Evolutionary conservation across 1,139 yeast genomes (phyloP), one percentile per base, ranked within the genome.

Genomic region (Trichomonascaceae sp.): DNA sequence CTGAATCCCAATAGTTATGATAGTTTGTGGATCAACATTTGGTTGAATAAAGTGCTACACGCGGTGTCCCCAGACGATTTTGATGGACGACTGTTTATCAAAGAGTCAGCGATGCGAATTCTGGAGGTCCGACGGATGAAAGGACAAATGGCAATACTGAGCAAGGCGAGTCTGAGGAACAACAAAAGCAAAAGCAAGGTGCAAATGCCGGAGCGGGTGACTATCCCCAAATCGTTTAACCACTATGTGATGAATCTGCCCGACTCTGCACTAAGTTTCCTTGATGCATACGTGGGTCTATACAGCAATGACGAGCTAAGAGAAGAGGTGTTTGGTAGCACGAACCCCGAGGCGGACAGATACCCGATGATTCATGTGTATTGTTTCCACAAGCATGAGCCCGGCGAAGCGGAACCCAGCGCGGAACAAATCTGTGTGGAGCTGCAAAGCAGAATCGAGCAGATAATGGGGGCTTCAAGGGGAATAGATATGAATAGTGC

Each of bases 221-320:
- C 40, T 4, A 50, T 85, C 3, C 97, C 97, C 1, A 58, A 57
- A 22, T 69, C 63, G 44, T 67, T 73, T 43, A 59, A 71, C 29
- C 85, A 87, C 51, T 92, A 74, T 50, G 94, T 85, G 8, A 89
- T 92, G 98, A 92, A 92, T 53, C 65, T 92, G 37, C 99, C 99
- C 2, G 98, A 84, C 50, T 69, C 85, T 28, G 97, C 98, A 0
- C 64, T 89, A 18, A 75, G 78, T n/a, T 92, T 92, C 49, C 61
- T 89, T 34, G 75, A 76, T 46, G 79, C 75, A 34, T 87, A 71
- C 48, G 62, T 71, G 36, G 94, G 95, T 0, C 63, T 85, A 14
- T 84, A 77, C 48, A 44, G 65, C 1, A 59, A 60, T 26, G 48
- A 52, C 49, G 57, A 3, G 58, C 60, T 34, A 52, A 65, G 30